Percentiles rank a stretch among this genome's conserved stretches.
Evolutionary conservation across 805 yeast genomes (phyloP).

Genomic region (Cyberlindnera meyerae): DNA sequence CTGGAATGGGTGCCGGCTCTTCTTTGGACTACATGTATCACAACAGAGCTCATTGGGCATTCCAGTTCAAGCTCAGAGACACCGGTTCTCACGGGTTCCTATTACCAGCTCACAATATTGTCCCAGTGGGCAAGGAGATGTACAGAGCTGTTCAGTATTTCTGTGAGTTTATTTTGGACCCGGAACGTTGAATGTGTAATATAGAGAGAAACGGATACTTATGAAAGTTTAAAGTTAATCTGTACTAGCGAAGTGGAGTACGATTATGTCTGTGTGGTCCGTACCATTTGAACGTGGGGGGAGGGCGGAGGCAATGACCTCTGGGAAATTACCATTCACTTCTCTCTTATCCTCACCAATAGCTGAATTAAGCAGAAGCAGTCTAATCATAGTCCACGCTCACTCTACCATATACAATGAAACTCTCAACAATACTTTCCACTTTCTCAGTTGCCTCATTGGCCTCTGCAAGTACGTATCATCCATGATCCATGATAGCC

Average conservation of each 20-base stretch:
- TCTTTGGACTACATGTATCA: slow-evolving; percentile 83
- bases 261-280: too few relatives aligned
- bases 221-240: too few relatives aligned
- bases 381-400: too few relatives aligned
- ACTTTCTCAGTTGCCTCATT: not conserved
- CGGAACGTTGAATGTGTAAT: slow-evolving; percentile 27
- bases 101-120: slow-evolving; percentile 62
- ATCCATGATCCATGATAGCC: too few relatives aligned
- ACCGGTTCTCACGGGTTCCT: slow-evolving; percentile 80
- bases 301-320: too few relatives aligned
- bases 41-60: slow-evolving; percentile 77
- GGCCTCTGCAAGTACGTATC: slow-evolving; percentile 9
- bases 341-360: too few relatives aligned
- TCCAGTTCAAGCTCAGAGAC: slow-evolving; percentile 76
- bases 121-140: slow-evolving; percentile 74
- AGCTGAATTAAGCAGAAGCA: too few relatives aligned
- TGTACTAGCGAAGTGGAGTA: too few relatives aligned
- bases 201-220: not conserved
- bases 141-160: slow-evolving; percentile 66
- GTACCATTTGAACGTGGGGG: too few relatives aligned
- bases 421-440: not conserved
- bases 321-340: not conserved
- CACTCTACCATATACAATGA: too few relatives aligned
- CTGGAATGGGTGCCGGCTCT: slow-evolving; percentile 75
- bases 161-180: slow-evolving; percentile 43